phyloP scores from a whole-genome alignment of 2,329 filamentous ascomycete genomes.

The Ceratocystis papillata region DNA sequence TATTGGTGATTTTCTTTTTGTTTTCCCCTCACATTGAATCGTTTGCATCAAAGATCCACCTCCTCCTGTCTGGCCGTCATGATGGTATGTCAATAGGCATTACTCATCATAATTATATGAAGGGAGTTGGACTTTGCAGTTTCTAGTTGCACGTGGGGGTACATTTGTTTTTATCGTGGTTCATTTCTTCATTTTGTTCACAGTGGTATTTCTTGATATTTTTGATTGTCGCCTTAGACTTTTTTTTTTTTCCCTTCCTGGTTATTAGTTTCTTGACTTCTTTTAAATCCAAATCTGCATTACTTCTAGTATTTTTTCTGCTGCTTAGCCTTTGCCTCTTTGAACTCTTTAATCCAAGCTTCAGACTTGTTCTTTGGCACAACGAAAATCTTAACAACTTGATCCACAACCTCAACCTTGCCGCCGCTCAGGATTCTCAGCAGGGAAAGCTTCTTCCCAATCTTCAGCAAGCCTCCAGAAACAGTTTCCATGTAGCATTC shows the following conservation, averaged over 20 bases:
- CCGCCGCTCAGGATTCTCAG: conserved; percentile 63
- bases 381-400: conserved; percentile 70
- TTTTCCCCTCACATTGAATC: conserved; percentile 17
- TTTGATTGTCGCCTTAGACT: background rate
- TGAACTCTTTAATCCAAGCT: conserved; percentile 76
- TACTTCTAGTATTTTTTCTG: conserved; percentile 25
- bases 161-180: background rate
- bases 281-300: conserved; percentile 8
- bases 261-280: conserved; percentile 17
- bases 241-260: conserved; percentile 2
- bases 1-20: background rate
- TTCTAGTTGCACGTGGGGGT: background rate
- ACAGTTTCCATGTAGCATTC: conserved; percentile 85
- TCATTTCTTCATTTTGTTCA: background rate
- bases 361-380: conserved; percentile 60
- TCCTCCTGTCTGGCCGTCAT: no score
- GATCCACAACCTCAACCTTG: conserved; percentile 79
- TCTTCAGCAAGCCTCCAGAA: conserved; percentile 71
- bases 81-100: background rate
- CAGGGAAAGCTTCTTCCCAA: conserved; percentile 72
- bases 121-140: background rate
- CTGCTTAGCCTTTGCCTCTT: conserved; percentile 54
- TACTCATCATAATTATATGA: background rate
- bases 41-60: no score
- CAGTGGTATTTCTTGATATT: conserved; percentile 15